Base-by-base conservation (phyloP, 768 basidiomycete species). In the Kwoniella dejecticola region DNA sequence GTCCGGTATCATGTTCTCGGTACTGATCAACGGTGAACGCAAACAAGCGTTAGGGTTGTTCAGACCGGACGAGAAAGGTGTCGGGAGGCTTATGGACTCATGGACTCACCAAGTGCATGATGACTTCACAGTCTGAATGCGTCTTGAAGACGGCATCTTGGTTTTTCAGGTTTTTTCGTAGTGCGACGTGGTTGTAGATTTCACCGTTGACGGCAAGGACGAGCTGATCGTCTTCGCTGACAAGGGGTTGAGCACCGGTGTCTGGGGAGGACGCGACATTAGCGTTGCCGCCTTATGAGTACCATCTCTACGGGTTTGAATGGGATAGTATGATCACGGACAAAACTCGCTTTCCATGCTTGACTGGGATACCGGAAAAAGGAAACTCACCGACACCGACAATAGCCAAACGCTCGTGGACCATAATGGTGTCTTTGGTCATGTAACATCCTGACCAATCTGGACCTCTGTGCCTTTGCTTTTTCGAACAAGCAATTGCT, bases 391-490 rank as follows among this genome's bases (percentile, higher is more conserved):
- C 95, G 66, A 99, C 91, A 72, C 96, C 96, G 59, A 98, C 96
- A 79, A 99, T 89, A 38, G 96, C 96, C 55, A 99, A 85, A 57
- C 96, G 88, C 77, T 99, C 96, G 70, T 99, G 96, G 31, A 90
- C 89, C 64, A 99, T 85, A 60, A 96, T 85, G 41, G 85, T 83
- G 52, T 88, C 83, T 78, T 87, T 86, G 45, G 89, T 90, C 65
- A 93, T 89, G 79, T 86, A 88, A 81, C 91, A 95, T 27, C 96
- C 96, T 13, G 91, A 93, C 96, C 96, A 99, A 80, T 99, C 96
- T 11, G 96, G 96, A 13, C 96, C 96, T 65, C 94, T 87, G 77
- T 96, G 94, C 52, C 95, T 85, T 62, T 91, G 87, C 65, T 86
- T 87, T 81, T 92, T 96, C 11, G 92, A 92, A 70, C 90, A 84